Conservation (phyloP, 164 flowering plant genomes). For the Litsea cubeba region DNA sequence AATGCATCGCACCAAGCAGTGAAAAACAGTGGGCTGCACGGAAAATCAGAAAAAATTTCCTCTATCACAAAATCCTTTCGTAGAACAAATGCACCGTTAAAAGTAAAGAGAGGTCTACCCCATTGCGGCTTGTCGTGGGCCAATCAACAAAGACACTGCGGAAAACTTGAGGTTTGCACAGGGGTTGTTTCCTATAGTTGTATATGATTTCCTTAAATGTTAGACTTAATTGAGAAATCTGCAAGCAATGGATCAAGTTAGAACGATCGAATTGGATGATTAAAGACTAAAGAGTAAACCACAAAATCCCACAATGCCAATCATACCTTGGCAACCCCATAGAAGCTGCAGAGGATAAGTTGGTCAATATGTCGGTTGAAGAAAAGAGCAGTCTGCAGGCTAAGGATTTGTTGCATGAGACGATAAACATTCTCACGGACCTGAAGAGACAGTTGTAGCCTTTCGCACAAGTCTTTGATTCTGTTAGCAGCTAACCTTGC, state of each 20-base stretch:
- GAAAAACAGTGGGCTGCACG: no score
- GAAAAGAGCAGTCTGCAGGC: slow-evolving; percentile 63
- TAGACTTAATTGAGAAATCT: slow-evolving; percentile 78
- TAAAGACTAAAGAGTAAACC: not conserved
- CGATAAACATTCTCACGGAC: slow-evolving; percentile 76
- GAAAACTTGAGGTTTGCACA: slow-evolving; percentile 87
- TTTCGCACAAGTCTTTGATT: slow-evolving; percentile 92
- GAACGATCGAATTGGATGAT: not conserved
- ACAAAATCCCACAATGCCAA: not conserved
- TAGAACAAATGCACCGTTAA: no score
- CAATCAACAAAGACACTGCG: slow-evolving; percentile 82
- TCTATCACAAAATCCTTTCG: no score
- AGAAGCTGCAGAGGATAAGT: slow-evolving; percentile 86
- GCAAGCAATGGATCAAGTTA: slow-evolving; percentile 24
- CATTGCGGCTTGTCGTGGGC: slow-evolving; percentile 55
- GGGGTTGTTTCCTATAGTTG: slow-evolving; percentile 91
- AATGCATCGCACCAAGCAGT: no score
- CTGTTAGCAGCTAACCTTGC: slow-evolving; percentile 92
- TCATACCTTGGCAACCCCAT: slow-evolving; percentile 93
- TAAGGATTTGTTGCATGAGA: slow-evolving; percentile 76
- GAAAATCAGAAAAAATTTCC: no score
- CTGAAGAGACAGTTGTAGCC: slow-evolving; percentile 72
- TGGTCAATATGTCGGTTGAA: slow-evolving; percentile 95
- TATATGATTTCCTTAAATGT: slow-evolving; percentile 79
- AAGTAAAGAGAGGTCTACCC: slow-evolving; percentile 41